phyloP scores from a whole-genome alignment of 139 green algal species.

The Medakamo hakoo region DNA sequence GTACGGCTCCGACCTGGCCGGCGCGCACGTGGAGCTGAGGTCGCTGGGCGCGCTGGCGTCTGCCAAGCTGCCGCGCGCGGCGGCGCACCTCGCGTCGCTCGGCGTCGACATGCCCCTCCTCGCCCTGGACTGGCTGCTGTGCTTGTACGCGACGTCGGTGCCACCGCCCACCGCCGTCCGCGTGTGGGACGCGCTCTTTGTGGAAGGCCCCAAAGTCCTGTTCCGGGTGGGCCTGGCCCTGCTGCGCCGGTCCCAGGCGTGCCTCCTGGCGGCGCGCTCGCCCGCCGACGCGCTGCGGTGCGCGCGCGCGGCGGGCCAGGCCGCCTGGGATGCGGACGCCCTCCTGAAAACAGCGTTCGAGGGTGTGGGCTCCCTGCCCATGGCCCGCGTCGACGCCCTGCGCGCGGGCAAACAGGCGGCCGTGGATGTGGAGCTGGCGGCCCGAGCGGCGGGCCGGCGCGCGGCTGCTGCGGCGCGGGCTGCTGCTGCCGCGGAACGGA shows the following conservation, averaged over 20 bases:
- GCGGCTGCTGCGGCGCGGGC: too few species aligned
- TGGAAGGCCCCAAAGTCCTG: slow-evolving; percentile 62
- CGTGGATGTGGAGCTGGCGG: slow-evolving; percentile 27
- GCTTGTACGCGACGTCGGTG: slow-evolving; percentile 54
- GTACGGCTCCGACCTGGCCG: slow-evolving; percentile 45
- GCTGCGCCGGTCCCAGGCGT: slow-evolving; percentile 43
- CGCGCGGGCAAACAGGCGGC: slow-evolving; percentile 24
- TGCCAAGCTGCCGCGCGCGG: slow-evolving; percentile 46
- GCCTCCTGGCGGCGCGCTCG: slow-evolving; percentile 39
- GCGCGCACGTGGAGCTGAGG: slow-evolving; percentile 67
- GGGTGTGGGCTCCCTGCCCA: slow-evolving; percentile 44
- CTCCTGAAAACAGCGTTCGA: slow-evolving; percentile 61
- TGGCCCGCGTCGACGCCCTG: slow-evolving; percentile 46
- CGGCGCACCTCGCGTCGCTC: slow-evolving; percentile 25
- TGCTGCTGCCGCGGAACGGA: too few species aligned
- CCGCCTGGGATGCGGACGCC: slow-evolving; percentile 41
- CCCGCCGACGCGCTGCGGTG: slow-evolving; percentile 44
- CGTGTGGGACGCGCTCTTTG: slow-evolving; percentile 52
- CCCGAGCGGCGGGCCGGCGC: slow-evolving; percentile 5
- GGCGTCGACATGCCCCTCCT: slow-evolving; percentile 57
- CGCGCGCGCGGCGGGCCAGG: slow-evolving; percentile 20
- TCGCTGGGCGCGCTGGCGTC: slow-evolving; percentile 26
- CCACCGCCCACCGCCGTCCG: slow-evolving; percentile 28
- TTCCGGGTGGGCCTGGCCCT: slow-evolving; percentile 63
- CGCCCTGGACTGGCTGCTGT: slow-evolving; percentile 75